A percentile compares a stretch with the other conserved stretches of the same genome.
These are phyloP conservation scores for Daedalea quercina DNA, from an alignment of 768 basidiomycete species.

Conservation along the genomic window DNA sequence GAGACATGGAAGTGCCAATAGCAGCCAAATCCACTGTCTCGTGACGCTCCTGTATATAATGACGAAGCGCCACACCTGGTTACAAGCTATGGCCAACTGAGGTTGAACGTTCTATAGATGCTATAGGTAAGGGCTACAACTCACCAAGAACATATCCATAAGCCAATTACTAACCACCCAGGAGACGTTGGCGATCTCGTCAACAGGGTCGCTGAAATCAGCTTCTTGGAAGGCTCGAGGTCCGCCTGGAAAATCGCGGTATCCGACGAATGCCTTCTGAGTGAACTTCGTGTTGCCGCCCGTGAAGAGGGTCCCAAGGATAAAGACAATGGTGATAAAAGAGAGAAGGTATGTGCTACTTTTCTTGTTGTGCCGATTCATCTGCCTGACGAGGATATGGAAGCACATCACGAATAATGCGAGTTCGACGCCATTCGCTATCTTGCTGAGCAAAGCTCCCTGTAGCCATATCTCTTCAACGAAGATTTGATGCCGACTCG, in stretches of 20 bases:
- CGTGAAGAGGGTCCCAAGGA: neutral
- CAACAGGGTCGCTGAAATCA: neutral
- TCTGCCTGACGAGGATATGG: neutral
- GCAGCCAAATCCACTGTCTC: neutral
- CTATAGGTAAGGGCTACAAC: neutral
- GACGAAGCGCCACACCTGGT: conserved; percentile 1
- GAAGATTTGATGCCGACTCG: neutral
- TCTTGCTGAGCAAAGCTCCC: neutral
- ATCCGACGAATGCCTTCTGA: neutral
- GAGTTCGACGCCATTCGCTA: neutral
- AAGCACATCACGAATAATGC: neutral
- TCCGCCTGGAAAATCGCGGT: neutral
- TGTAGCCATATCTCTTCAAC: neutral
- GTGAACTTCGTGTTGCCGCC: neutral
- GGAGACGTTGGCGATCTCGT: neutral
- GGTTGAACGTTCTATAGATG: no score
- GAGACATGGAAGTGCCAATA: neutral
- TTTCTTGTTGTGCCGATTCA: neutral
- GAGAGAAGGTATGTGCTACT: neutral
- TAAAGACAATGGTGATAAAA: neutral
- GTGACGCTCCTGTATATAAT: neutral
- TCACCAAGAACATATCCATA: neutral
- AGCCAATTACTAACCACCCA: neutral
- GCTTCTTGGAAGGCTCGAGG: neutral
- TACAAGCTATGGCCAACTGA: no score